Evolutionary conservation across 495 filamentous ascomycete species (phyloP).

Genomic region (Aspergillus egyptiacus): DNA sequence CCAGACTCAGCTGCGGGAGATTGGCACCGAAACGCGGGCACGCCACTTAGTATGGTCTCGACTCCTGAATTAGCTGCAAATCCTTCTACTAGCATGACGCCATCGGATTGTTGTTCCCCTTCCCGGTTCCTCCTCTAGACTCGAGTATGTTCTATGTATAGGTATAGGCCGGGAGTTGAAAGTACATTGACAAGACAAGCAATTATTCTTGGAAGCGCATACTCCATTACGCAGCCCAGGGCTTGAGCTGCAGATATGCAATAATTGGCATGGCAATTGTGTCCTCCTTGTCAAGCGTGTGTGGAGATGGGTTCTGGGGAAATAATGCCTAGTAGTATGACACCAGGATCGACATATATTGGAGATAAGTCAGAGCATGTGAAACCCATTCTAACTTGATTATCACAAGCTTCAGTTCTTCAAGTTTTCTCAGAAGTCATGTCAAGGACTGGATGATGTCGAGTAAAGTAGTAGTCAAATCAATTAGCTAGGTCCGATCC

Average conservation of each 20-base stretch:
- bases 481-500: no score
- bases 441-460: no score
- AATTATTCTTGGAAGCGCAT: no score
- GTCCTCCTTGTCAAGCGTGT: neutral
- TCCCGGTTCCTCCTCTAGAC: neutral
- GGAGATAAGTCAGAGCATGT: constrained; percentile 4
- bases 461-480: no score
- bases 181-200: neutral
- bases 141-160: neutral
- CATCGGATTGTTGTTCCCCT: constrained; percentile 16
- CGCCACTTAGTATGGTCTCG: constrained; percentile 23
- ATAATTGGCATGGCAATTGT: neutral
- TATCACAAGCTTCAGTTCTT: constrained; percentile 1
- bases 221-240: neutral
- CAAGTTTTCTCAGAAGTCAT: neutral
- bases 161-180: neutral
- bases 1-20: constrained; percentile 25
- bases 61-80: constrained; percentile 25
- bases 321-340: neutral
- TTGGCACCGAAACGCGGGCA: constrained; percentile 22
- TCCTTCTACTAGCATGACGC: constrained; percentile 26
- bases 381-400: neutral
- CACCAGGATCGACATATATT: neutral
- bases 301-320: neutral
- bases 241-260: neutral